Evolutionary conservation across 352 stramenopile genomes (phyloP).

Genomic region (Globisporangium megalacanthum): DNA sequence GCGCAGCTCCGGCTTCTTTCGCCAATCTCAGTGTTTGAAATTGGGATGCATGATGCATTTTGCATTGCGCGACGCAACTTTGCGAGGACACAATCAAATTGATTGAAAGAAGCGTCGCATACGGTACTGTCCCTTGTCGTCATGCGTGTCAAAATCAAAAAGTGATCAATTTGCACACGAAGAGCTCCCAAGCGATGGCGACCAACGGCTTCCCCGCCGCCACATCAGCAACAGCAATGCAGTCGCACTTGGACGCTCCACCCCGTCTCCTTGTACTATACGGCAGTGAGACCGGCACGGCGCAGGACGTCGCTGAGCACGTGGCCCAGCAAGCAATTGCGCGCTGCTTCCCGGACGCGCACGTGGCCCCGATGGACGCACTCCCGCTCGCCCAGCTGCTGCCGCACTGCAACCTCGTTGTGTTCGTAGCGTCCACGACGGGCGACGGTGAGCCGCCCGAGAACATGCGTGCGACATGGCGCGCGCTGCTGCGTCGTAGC

Average conservation of each 20-base stretch:
- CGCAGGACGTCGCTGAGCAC: slow-evolving; percentile 82
- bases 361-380: slow-evolving; percentile 57
- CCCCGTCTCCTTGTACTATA: slow-evolving; percentile 84
- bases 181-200: neutral
- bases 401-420: slow-evolving; percentile 47
- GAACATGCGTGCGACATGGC: slow-evolving; percentile 88
- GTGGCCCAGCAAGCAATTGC: slow-evolving; percentile 63
- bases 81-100: too few relatives aligned
- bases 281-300: slow-evolving; percentile 86
- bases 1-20: too few relatives aligned
- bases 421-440: slow-evolving; percentile 90
- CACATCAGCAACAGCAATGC: neutral
- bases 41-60: too few relatives aligned
- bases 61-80: too few relatives aligned
- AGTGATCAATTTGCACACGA: too few relatives aligned
- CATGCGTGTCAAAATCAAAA: too few relatives aligned
- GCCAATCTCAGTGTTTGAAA: too few relatives aligned
- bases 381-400: slow-evolving; percentile 53
- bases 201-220: neutral
- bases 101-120: too few relatives aligned
- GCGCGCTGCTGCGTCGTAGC: slow-evolving; percentile 80
- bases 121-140: too few relatives aligned
- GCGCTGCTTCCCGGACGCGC: slow-evolving; percentile 47
- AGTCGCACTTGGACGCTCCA: neutral
- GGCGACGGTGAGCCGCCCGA: slow-evolving; percentile 89